phyloP scores from a whole-genome alignment of 2,329 filamentous ascomycete genomes.

The Didymella lethalis region DNA sequence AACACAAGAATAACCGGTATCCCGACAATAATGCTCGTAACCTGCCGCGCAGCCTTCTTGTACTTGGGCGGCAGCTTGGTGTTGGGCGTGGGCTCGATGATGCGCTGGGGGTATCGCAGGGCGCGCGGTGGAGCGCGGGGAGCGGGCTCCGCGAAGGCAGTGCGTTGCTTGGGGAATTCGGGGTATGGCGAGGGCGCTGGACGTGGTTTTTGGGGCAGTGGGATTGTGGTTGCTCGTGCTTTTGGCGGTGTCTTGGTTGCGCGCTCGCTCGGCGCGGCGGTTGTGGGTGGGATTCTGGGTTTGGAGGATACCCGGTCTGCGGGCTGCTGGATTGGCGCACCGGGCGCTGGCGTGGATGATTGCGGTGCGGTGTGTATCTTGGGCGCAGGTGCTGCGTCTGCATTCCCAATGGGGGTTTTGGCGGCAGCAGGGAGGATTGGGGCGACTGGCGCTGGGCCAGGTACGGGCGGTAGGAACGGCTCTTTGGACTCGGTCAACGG shows the following conservation, averaged over 20 bases:
- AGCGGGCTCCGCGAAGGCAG: slow-evolving; percentile 17
- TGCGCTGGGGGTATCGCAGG: slow-evolving; percentile 17
- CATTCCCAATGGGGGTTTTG: not conserved
- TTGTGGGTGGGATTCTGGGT: slow-evolving; percentile 11
- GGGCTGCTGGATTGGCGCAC: slow-evolving; percentile 17
- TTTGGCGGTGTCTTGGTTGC: slow-evolving; percentile 12
- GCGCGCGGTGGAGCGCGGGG: slow-evolving; percentile 16
- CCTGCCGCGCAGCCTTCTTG: slow-evolving; percentile 40
- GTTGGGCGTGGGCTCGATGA: slow-evolving; percentile 34
- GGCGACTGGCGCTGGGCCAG: slow-evolving; percentile 17
- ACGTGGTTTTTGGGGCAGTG: slow-evolving; percentile 33
- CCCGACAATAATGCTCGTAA: slow-evolving; percentile 47
- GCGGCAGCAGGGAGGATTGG: slow-evolving; percentile 9
- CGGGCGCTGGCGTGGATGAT: not conserved
- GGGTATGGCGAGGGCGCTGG: slow-evolving; percentile 25
- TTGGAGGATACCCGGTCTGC: slow-evolving; percentile 1
- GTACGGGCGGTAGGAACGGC: slow-evolving; percentile 13
- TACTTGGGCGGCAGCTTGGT: slow-evolving; percentile 42
- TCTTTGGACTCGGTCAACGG: slow-evolving; percentile 5
- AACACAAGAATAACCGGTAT: slow-evolving; percentile 46
- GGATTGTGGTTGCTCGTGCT: slow-evolving; percentile 33
- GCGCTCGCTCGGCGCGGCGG: slow-evolving; percentile 13
- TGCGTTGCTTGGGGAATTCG: slow-evolving; percentile 5
- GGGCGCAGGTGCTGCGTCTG: not conserved
- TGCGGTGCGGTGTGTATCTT: not conserved